A percentile compares a stretch with the other conserved stretches of the same genome.
phyloP scores from a whole-genome alignment of 257 asterid genomes.

The Thymus quinquecostatus region DNA sequence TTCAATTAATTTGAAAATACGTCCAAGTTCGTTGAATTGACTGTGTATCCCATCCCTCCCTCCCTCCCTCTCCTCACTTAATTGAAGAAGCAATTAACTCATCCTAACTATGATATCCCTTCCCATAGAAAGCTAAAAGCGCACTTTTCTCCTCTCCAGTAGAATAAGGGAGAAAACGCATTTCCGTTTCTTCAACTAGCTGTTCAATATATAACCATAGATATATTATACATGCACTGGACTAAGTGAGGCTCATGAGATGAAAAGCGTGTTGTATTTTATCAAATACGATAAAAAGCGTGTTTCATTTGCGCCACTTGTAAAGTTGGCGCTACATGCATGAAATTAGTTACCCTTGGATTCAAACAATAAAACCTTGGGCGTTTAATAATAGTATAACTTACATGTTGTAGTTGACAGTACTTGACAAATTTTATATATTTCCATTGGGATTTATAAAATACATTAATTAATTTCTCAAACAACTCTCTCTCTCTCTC shows the following conservation, averaged over 20 bases:
- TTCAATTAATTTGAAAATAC: constrained; percentile 13
- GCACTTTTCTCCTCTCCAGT: too few species aligned
- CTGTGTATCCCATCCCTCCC: too few species aligned
- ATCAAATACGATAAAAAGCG: not conserved
- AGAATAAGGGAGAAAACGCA: too few species aligned
- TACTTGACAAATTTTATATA: not conserved
- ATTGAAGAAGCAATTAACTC: not conserved
- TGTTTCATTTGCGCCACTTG: too few species aligned
- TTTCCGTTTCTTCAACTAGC: not conserved
- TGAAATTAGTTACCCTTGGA: not conserved
- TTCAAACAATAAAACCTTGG: not conserved
- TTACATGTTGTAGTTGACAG: not conserved
- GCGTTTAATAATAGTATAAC: not conserved
- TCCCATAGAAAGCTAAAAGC: too few species aligned
- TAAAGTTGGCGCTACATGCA: not conserved
- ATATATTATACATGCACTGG: too few species aligned
- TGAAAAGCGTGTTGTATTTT: not conserved
- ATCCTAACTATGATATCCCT: too few species aligned
- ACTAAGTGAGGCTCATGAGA: too few species aligned
- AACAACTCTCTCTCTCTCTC: not conserved
- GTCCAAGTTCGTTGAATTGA: constrained; percentile 19
- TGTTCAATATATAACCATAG: not conserved
- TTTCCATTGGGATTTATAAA: not conserved
- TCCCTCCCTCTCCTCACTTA: not conserved
- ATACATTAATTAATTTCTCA: too few species aligned